These are phyloP conservation scores for Gossypium ekmanianum DNA, from an alignment of 345 rosid genomes.

Conservation along the genomic window DNA sequence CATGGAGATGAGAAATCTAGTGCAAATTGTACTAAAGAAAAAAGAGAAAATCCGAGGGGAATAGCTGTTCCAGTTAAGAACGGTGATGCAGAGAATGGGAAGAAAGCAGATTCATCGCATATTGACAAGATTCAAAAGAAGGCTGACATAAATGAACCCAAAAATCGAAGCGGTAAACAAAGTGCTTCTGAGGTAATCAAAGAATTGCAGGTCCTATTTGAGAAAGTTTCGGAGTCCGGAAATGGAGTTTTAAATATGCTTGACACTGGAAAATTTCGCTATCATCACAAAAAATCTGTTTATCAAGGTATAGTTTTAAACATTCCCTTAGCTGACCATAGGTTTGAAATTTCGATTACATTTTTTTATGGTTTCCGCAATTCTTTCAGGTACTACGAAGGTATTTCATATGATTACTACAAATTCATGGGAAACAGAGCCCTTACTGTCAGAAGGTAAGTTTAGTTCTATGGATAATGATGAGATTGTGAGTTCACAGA, in stretches of 20 bases:
- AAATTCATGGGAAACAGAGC: slow-evolving; percentile 10
- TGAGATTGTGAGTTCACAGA: slow-evolving; percentile 24
- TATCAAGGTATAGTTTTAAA: slow-evolving; percentile 23
- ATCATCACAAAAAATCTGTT: slow-evolving; percentile 23
- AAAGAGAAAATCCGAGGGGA: neutral
- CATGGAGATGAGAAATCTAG: neutral
- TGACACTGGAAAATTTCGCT: slow-evolving; percentile 41
- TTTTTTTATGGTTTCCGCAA: neutral
- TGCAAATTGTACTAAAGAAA: neutral
- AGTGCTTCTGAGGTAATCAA: slow-evolving; percentile 23
- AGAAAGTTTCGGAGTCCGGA: slow-evolving; percentile 45
- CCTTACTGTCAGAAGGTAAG: slow-evolving; percentile 10
- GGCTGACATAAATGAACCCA: slow-evolving; percentile 10
- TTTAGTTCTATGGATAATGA: slow-evolving; percentile 22
- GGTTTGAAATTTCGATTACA: neutral
- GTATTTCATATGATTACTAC: slow-evolving; percentile 24
- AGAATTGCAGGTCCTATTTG: slow-evolving; percentile 34
- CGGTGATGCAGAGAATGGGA: slow-evolving; percentile 4
- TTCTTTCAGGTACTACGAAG: slow-evolving; percentile 30
- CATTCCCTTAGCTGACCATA: neutral
- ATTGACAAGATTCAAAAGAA: slow-evolving; percentile 9
- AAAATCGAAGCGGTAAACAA: slow-evolving; percentile 17
- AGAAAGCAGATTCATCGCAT: slow-evolving; percentile 17
- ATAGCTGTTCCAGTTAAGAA: neutral
- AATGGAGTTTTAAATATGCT: slow-evolving; percentile 33